Base-by-base conservation (phyloP, 2,329 filamentous ascomycete genomes). In the Nemania sp. region DNA sequence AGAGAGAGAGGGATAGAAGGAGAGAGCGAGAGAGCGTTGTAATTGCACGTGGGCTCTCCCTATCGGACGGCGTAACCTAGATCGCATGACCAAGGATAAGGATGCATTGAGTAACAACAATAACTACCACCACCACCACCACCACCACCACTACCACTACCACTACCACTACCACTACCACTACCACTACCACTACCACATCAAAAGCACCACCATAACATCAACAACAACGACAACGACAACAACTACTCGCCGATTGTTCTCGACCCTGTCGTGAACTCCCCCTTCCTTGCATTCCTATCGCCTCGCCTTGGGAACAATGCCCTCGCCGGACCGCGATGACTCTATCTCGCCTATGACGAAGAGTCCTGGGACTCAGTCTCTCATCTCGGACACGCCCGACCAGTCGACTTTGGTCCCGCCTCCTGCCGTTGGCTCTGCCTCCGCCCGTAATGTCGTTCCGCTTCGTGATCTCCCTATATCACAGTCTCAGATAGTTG, bases 331-430 rank as follows among this genome's bases (percentile, higher is more conserved):
- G 24, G 60, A 72, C 47, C 74, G 72, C 63, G 76, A 79, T 70
- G 77, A 77, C 59, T 79, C 79, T 13, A 67, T 78, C 49, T 80
- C 80, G 47, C 80, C 81, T 24, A 78, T 75, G 74, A 76, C 79
- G 32, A 75, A 64, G 69, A 79, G 66, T 68, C 74, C 77, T 56
- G 71, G 69, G 29, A 72, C 73, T 35, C 66, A 70, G 55, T 76
- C 76, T 24, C 74, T 76, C 18, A 43, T 66, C 26, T 62, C 72
- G 24, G 68, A 72, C 49, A 71, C 65, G 55, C 56, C 65, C 27
- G 73, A 75, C 70, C 72, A 75, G 20, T 61, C 70, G 47, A 53
- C 76, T 55, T 52, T 70, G 62, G 60, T 72, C 55, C 59, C 73
- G 52, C 61, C 68, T 62, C 68, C 75, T 26, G 73, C 76, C 13